A percentile compares a stretch with the other conserved stretches of the same genome.
These are phyloP conservation scores for Hyphopichia wangnamkhiaoensis DNA, from an alignment of 1,139 yeast species.

Conservation along the genomic window DNA sequence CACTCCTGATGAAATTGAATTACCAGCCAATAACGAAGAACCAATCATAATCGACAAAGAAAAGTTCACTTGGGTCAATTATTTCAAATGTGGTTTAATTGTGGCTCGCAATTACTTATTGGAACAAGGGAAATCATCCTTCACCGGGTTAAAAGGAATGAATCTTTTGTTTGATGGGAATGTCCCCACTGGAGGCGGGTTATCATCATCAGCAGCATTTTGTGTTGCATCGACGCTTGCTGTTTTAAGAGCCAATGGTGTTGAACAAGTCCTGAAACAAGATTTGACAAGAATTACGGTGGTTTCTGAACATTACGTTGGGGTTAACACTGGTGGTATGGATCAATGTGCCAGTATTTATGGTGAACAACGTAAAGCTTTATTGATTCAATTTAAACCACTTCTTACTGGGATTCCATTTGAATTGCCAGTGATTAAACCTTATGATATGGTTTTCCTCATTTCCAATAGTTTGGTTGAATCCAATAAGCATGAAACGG, in stretches of 20 bases:
- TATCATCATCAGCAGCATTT: conserved; percentile 73
- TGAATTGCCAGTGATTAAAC: conserved; percentile 49
- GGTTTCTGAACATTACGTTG: conserved; percentile 70
- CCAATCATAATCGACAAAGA: conserved; percentile 49
- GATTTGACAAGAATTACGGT: conserved; percentile 64
- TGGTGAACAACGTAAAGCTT: conserved; percentile 62
- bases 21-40: conserved; percentile 38
- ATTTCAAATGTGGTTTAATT: conserved; percentile 65
- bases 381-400: conserved; percentile 66
- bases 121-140: conserved; percentile 32
- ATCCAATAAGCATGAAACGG: conserved; percentile 69
- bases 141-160: conserved; percentile 42
- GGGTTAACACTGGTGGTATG: conserved; percentile 79
- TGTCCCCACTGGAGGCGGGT: conserved; percentile 75
- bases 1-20: conserved; percentile 27
- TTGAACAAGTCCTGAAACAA: conserved; percentile 43
- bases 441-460: conserved; percentile 53
- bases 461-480: conserved; percentile 65
- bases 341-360: conserved; percentile 75
- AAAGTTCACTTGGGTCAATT: conserved; percentile 62
- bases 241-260: conserved; percentile 55
- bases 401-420: conserved; percentile 57
- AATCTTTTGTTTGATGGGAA: conserved; percentile 60
- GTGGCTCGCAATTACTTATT: conserved; percentile 58
- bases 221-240: conserved; percentile 68